Evolutionary conservation across 371 early-diverging fungal species (phyloP), one percentile per base, ranked within the genome.

Genomic region (Mucor irregularis): DNA sequence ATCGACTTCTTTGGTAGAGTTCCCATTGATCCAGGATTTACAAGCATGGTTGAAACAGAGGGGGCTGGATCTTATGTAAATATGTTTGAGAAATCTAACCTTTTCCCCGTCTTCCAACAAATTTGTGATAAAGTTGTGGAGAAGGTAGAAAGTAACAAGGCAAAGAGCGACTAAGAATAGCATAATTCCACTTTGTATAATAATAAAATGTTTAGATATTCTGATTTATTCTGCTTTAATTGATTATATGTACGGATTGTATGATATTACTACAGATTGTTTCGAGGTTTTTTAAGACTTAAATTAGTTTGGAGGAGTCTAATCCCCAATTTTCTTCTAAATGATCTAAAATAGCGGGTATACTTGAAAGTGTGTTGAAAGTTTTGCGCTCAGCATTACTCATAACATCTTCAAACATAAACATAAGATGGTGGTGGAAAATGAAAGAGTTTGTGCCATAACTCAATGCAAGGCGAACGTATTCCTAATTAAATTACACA

Each of bases 351-450:
- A 95, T 84, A 0, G 89, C 90, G 0, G 95, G 89, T 14, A 87
- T 83, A 7, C 89, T 86, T 4, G 90, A 77, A 46, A 97, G 71
- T 29, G 83, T 78, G 60, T 97, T 95, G 65, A 97, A 97, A 21
- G 89, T 84, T 64, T 86, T 87, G 33, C 88, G 85, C 51, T 95
- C 96, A n/a, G 86, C 83, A 38, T 81, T 85, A 59, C 87, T 85
- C 95, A 95, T 94, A n/a, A 80, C 55, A 38, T 80, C 79, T 52
- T 96, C 96, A 58, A 93, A 78, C 96, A 96, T 96, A 72, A 78
- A 96, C 93, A 93, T 94, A 26, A 97, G 56, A 62, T 97, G 98
- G 60, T 95, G 95, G 51, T 95, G 96, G 53, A 93, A 84, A 40
- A 97, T 92, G 57, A 89, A 90, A 4, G 81, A 78, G 35, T 85